Evolutionary conservation across 148 eudicot genomes (phyloP), one percentile per base, ranked within the genome.

Genomic region (Arbutus unedo): DNA sequence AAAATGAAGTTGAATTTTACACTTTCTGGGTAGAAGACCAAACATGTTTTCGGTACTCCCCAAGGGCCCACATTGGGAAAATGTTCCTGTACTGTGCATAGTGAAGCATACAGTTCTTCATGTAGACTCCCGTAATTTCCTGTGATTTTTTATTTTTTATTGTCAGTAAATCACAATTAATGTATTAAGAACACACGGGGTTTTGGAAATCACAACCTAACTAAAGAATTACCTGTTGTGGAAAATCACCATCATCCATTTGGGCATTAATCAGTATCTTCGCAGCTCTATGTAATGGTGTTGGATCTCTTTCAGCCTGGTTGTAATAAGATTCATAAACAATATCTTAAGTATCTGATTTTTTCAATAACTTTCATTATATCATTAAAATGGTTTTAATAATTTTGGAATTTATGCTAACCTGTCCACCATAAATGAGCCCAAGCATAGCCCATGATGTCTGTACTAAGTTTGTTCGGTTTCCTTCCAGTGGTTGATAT

Each of bases 21-120:
- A 50, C 79, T 31, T 64, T 57, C 44, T 74, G 3, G 74, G 47
- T 59, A 74, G 85, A 79, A 11, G 85, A 57, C 87, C 87, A 84
- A 13, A 90, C 87, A 43, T 81, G 86, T 66, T 88, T 90, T 49
- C 89, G 90, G 67, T 90, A 90, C 71, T 86, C 91, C 81, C 87
- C 87, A 8, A 90, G 85, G 13, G 91, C 91, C 92, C 92, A 88
- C 77, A 88, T 48, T 7, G 92, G 87, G 75, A 88, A 90, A 13
- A 90, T 90, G 82, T 88, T 90, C 59, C 90, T 88, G 81, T 90
- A 88, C 55, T 83, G 84, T 60, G 90, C 88, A 54, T 88, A 90
- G 70, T 90, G 92, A 38, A 90, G 41, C 89, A 90, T 90, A 47
- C 90, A 90, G 25, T 88, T 90, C 87, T 90, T 90, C 89, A 87